Conservation (phyloP, 495 filamentous ascomycete species). For the Pseudoneurospora amorphoporcata region DNA sequence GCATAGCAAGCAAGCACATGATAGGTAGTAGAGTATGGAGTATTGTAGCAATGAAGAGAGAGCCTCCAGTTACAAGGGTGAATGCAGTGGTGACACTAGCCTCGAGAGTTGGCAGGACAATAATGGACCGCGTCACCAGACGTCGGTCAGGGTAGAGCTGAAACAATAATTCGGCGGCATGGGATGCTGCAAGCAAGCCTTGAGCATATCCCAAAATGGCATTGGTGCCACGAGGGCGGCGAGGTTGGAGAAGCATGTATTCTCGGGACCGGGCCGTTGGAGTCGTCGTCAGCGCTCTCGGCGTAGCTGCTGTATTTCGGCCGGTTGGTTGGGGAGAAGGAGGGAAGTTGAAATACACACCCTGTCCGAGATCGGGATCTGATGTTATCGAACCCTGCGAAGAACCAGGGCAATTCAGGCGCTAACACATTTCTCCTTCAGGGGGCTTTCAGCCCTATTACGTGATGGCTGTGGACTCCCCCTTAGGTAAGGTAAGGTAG, state of each 20-base stretch:
- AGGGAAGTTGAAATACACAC: neutral
- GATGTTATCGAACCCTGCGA: neutral
- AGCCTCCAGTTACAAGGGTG: neutral
- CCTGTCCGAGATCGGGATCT: conserved; percentile 1
- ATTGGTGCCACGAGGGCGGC: neutral
- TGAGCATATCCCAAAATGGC: neutral
- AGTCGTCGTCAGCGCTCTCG: neutral
- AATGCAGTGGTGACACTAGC: neutral
- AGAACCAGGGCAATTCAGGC: neutral
- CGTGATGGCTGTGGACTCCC: neutral
- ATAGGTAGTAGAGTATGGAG: neutral
- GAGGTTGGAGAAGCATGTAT: neutral
- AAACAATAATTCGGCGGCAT: neutral
- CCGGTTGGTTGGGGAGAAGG: neutral
- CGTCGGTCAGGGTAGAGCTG: neutral
- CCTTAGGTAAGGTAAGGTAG: too few relatives aligned
- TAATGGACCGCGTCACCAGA: neutral
- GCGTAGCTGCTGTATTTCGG: neutral
- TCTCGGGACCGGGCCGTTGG: neutral
- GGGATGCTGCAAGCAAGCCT: neutral
- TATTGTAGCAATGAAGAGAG: neutral
- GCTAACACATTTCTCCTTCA: neutral
- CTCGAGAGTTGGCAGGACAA: neutral
- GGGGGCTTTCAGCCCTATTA: neutral
- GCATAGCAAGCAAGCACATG: neutral